These are phyloP conservation scores for Sporothrix variecibatus DNA, from an alignment of 2,329 filamentous ascomycete species.

Conservation along the genomic window DNA sequence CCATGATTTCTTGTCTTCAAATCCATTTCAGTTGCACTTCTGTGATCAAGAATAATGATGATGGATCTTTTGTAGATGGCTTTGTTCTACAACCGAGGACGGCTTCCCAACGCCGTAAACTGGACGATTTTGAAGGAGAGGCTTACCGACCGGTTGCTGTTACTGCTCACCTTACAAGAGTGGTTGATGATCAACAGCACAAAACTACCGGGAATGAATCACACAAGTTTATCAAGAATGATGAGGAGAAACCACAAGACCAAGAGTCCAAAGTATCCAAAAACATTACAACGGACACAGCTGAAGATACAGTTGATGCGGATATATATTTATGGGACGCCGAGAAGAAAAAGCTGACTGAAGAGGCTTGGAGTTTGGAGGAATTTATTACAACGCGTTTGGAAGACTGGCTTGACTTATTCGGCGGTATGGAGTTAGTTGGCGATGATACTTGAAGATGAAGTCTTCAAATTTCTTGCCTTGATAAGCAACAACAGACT, in stretches of 20 bases:
- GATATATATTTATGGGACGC: constrained; percentile 40
- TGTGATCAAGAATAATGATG: constrained; percentile 28
- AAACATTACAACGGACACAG: neutral
- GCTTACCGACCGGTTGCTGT: constrained; percentile 30
- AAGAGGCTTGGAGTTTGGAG: constrained; percentile 35
- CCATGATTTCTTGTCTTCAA: no score
- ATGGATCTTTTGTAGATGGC: constrained; percentile 33
- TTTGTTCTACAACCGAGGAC: constrained; percentile 34
- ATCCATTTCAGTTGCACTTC: neutral
- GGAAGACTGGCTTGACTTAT: constrained; percentile 37
- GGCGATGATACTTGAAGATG: constrained; percentile 10
- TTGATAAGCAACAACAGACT: no score
- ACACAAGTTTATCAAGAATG: no score
- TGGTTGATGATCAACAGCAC: neutral
- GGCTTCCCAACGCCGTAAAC: constrained; percentile 36
- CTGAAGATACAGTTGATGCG: constrained; percentile 31
- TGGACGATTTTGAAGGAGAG: constrained; percentile 42
- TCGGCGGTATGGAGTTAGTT: constrained; percentile 32
- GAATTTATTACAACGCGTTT: constrained; percentile 35
- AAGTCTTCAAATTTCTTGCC: no score
- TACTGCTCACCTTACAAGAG: constrained; percentile 19
- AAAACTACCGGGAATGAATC: neutral
- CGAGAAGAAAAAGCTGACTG: constrained; percentile 27
- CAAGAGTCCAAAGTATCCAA: neutral
- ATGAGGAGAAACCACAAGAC: neutral